A percentile compares a stretch with the other conserved stretches of the same genome.
phyloP scores from a whole-genome alignment of 2,329 filamentous ascomycete species.

The Pestalotiopsis sp. region DNA sequence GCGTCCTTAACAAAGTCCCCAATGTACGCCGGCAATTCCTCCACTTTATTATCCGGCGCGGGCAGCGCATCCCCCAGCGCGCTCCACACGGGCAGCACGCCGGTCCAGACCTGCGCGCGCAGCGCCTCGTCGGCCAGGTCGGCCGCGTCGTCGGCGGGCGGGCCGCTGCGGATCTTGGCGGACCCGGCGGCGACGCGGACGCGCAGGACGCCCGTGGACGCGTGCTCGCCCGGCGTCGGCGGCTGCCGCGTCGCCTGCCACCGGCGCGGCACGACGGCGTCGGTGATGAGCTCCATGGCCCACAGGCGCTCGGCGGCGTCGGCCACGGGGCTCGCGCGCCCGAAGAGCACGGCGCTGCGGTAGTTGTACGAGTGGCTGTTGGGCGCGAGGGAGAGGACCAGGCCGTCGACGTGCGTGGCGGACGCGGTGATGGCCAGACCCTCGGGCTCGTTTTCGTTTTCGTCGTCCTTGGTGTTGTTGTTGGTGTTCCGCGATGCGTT shows the following conservation, averaged over 20 bases:
- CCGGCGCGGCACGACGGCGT: conserved; percentile 69
- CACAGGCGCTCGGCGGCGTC: conserved; percentile 72
- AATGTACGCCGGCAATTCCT: conserved; percentile 65
- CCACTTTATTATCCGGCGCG: conserved; percentile 59
- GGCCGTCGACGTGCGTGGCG: conserved; percentile 76
- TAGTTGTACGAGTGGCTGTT: conserved; percentile 88
- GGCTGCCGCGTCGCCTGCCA: conserved; percentile 73
- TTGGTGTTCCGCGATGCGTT: conserved; percentile 53
- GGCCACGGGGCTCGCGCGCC: conserved; percentile 69
- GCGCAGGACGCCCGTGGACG: conserved; percentile 72
- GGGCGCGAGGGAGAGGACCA: conserved; percentile 78
- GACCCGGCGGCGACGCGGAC: conserved; percentile 72
- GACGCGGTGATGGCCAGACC: conserved; percentile 70
- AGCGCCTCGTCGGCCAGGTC: conserved; percentile 49
- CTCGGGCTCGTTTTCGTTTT: conserved; percentile 33
- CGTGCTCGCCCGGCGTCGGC: conserved; percentile 74
- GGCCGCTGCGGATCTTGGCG: conserved; percentile 72
- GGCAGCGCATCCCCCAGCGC: conserved; percentile 66
- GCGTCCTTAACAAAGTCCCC: conserved; percentile 40
- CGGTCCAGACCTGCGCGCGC: conserved; percentile 53
- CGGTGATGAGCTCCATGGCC: conserved; percentile 78
- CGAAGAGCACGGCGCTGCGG: conserved; percentile 78
- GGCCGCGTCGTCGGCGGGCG: conserved; percentile 56
- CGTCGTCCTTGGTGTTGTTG: conserved; percentile 2
- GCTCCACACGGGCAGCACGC: conserved; percentile 65